Conservation (phyloP, 1,284 basidiomycete species). For the Sphaerobolus stellatus region DNA sequence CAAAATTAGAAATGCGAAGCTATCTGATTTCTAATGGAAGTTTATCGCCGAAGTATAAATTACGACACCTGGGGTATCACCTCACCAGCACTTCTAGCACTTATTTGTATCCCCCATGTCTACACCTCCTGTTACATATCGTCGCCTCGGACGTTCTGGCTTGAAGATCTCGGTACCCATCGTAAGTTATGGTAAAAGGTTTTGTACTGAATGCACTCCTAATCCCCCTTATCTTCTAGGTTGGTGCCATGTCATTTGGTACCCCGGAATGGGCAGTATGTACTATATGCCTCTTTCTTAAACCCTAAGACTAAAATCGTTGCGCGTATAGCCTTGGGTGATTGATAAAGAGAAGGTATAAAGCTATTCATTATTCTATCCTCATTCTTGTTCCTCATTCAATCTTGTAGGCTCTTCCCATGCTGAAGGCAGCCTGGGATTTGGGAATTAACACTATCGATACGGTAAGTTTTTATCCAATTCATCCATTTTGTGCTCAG, state of each 20-base stretch:
- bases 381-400: too few relatives aligned
- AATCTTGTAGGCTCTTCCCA: constrained; percentile 10
- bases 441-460: constrained; percentile 23
- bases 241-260: neutral
- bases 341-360: constrained; percentile 15
- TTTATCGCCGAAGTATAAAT: too few relatives aligned
- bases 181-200: constrained; percentile 7
- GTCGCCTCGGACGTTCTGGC: constrained; percentile 18
- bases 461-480: constrained; percentile 10
- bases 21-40: too few relatives aligned
- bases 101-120: too few relatives aligned
- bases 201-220: neutral
- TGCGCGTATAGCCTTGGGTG: constrained; percentile 19
- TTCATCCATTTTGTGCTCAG: neutral
- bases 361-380: too few relatives aligned
- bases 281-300: too few relatives aligned
- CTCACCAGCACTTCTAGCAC: too few relatives aligned
- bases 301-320: too few relatives aligned
- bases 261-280: neutral
- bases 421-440: constrained; percentile 25
- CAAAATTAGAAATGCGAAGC: too few relatives aligned
- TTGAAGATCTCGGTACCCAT: constrained; percentile 21
- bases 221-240: neutral
- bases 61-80: too few relatives aligned
- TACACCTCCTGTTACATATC: constrained; percentile 10